Conservation (phyloP, 345 rosid species). For the Acer campestre region DNA sequence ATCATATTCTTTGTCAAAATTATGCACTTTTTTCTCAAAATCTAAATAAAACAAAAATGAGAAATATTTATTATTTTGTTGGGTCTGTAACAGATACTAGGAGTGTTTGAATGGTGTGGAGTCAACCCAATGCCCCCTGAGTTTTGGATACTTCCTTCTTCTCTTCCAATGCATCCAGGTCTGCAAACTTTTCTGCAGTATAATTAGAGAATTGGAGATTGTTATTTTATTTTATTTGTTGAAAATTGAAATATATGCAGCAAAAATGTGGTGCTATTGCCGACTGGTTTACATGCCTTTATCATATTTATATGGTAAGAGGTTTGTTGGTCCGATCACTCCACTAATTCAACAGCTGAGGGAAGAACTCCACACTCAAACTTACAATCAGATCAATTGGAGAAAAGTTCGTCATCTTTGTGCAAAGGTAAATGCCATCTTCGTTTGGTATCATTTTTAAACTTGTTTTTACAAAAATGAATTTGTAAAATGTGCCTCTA, state of each 20-base stretch:
- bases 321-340: conserved; percentile 42
- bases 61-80: neutral
- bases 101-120: conserved; percentile 43
- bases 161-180: conserved; percentile 39
- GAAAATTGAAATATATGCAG: conserved; percentile 21
- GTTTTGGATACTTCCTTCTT: conserved; percentile 40
- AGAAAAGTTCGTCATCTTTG: conserved; percentile 24
- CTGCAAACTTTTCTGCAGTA: neutral
- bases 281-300: conserved; percentile 45
- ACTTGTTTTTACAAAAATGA: neutral
- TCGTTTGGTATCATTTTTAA: neutral
- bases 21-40: no score
- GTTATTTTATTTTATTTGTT: no score
- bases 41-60: no score
- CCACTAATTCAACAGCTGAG: conserved; percentile 35
- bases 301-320: conserved; percentile 41
- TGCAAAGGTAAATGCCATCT: conserved; percentile 7
- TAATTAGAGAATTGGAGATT: no score
- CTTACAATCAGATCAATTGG: conserved; percentile 28
- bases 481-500: no score
- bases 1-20: no score
- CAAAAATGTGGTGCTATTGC: conserved; percentile 43
- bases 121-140: conserved; percentile 40
- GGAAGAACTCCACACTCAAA: conserved; percentile 31
- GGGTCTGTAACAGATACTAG: conserved; percentile 23